phyloP scores from a whole-genome alignment of 2,329 filamentous ascomycete species.

The Colletotrichum sp. region DNA sequence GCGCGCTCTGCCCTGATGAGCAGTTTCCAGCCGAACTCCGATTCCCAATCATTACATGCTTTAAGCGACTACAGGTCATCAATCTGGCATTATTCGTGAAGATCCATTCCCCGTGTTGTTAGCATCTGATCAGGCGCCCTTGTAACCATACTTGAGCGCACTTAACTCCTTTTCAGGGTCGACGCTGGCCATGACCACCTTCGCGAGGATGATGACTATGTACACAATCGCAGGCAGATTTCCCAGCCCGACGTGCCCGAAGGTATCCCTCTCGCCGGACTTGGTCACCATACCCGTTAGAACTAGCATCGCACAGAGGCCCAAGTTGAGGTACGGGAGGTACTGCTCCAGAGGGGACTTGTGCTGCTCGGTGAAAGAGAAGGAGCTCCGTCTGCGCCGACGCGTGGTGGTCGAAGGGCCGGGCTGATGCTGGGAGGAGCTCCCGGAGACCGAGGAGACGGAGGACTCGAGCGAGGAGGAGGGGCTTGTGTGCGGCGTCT shows the following conservation, averaged over 20 bases:
- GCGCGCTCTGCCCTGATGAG: not conserved
- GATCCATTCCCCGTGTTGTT: not conserved
- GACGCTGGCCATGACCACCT: constrained; percentile 70
- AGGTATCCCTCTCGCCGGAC: constrained; percentile 29
- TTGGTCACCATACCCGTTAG: constrained; percentile 46
- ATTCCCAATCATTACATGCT: not conserved
- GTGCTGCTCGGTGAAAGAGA: constrained; percentile 20
- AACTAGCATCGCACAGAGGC: constrained; percentile 57
- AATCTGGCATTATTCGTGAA: constrained; percentile 14
- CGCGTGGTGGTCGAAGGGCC: not conserved
- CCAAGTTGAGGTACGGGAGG: constrained; percentile 66
- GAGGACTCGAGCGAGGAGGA: constrained; percentile 3
- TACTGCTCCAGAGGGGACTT: constrained; percentile 58
- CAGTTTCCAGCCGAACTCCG: not conserved
- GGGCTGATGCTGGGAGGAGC: not conserved
- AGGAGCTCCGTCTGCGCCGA: constrained; percentile 22
- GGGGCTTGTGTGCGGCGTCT: constrained; percentile 22
- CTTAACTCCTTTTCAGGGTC: constrained; percentile 71
- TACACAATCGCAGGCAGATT: constrained; percentile 65
- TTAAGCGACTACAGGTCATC: not conserved
- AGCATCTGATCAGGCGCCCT: constrained; percentile 58
- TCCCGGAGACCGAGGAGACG: constrained; percentile 7
- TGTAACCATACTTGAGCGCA: constrained; percentile 68
- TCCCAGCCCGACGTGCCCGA: constrained; percentile 49
- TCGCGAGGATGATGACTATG: constrained; percentile 62